Evolutionary conservation across 257 asterid genomes (phyloP).

Genomic region (Penstemon barbatus): DNA sequence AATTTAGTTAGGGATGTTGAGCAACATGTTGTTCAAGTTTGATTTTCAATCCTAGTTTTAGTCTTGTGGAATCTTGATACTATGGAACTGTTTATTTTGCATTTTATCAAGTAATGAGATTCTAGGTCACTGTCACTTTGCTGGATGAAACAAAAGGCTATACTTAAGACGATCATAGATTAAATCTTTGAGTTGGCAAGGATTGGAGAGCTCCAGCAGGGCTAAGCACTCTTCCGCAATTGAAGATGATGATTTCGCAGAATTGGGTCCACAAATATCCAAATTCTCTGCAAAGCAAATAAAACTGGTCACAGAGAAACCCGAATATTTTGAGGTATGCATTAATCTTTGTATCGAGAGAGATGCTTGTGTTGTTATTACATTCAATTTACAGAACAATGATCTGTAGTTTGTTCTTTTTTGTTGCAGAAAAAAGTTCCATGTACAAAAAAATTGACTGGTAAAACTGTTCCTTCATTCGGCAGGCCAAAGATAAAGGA

Average conservation of each 20-base stretch:
- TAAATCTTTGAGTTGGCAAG: constrained; percentile 23
- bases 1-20: too few species aligned
- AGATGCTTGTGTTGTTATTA: background rate
- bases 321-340: constrained; percentile 37
- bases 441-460: constrained; percentile 26
- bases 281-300: constrained; percentile 25
- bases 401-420: constrained; percentile 4
- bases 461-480: constrained; percentile 26
- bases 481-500: constrained; percentile 14
- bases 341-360: constrained; percentile 4
- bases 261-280: constrained; percentile 44
- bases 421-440: constrained; percentile 31
- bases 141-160: background rate
- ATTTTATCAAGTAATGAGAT: background rate
- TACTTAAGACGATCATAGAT: constrained; percentile 9
- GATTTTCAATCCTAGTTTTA: too few species aligned
- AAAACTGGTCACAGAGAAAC: constrained; percentile 42
- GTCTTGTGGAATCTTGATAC: background rate
- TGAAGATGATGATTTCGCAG: constrained; percentile 48
- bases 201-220: constrained; percentile 35
- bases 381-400: constrained; percentile 1
- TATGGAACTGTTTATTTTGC: background rate
- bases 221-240: constrained; percentile 26
- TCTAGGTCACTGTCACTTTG: too few species aligned
- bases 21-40: too few species aligned